These are phyloP conservation scores for Penicillium malachiteum DNA, from an alignment of 495 filamentous ascomycete genomes.

Conservation along the genomic window DNA sequence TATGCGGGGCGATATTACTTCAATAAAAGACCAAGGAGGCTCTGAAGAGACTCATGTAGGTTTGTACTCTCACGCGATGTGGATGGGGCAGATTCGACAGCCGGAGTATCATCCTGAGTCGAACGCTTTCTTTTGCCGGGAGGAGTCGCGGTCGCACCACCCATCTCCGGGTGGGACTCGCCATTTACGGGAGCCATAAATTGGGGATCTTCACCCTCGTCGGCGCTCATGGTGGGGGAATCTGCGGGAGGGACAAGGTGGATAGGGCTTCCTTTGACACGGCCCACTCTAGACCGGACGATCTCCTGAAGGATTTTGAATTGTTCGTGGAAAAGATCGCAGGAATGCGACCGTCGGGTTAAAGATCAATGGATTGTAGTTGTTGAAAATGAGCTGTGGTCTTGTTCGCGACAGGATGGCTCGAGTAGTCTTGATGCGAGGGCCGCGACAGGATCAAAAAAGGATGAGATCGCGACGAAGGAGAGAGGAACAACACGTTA, in stretches of 20 bases:
- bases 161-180: conserved; percentile 35
- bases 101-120: conserved; percentile 38
- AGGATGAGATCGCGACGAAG: conserved; percentile 35
- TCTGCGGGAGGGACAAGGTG: conserved; percentile 28
- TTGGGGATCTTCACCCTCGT: conserved; percentile 37
- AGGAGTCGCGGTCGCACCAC: conserved; percentile 35
- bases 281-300: conserved; percentile 16
- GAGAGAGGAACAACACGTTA: conserved; percentile 21
- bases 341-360: conserved; percentile 6
- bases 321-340: conserved; percentile 3
- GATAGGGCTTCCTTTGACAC: conserved; percentile 25
- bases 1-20: conserved; percentile 27
- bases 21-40: conserved; percentile 38
- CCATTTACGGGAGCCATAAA: conserved; percentile 40
- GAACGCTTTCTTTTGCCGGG: conserved; percentile 50
- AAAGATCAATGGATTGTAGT: conserved; percentile 2
- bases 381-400: conserved; percentile 10
- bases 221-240: conserved; percentile 42
- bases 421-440: conserved; percentile 29
- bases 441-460: conserved; percentile 19
- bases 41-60: conserved; percentile 42
- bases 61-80: conserved; percentile 34
- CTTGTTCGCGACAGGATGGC: conserved; percentile 6
- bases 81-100: conserved; percentile 26
- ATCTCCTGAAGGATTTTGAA: conserved; percentile 13